phyloP scores from a whole-genome alignment of 106 monocot species.

The Dendrobium nobile region DNA sequence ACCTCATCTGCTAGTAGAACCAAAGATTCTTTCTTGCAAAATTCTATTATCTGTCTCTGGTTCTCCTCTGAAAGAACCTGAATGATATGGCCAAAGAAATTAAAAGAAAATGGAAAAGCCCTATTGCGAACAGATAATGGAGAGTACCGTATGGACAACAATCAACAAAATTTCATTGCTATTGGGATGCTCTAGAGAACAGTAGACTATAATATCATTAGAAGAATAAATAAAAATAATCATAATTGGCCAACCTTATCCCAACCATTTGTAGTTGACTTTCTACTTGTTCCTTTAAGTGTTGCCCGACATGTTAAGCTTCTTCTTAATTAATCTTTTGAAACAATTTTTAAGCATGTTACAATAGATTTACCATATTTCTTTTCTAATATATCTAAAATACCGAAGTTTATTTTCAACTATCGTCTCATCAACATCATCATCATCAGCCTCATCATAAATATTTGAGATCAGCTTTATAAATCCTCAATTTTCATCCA shows the following conservation, averaged over 20 bases:
- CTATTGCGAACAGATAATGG: neutral
- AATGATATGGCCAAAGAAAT: neutral
- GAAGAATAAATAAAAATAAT: neutral
- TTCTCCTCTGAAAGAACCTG: slow-evolving; percentile 94
- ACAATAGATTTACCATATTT: neutral
- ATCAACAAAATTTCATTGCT: neutral
- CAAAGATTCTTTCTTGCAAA: slow-evolving; percentile 81
- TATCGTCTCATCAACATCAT: neutral
- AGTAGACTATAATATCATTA: neutral
- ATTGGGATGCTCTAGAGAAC: neutral
- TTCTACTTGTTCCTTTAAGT: neutral
- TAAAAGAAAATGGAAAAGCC: neutral
- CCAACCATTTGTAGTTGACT: neutral
- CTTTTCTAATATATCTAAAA: too few relatives aligned
- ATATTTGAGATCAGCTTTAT: neutral
- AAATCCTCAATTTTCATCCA: neutral
- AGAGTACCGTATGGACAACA: neutral
- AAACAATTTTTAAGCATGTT: neutral
- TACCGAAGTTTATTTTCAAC: neutral
- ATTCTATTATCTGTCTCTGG: slow-evolving; percentile 71
- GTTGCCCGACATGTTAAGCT: neutral
- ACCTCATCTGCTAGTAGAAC: slow-evolving; percentile 99
- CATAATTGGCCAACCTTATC: neutral
- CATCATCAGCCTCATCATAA: neutral
- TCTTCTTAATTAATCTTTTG: neutral